A percentile compares a stretch with the other conserved stretches of the same genome.
These are phyloP conservation scores for Drechslerella stenobrocha DNA, from an alignment of 2,329 filamentous ascomycete species.

Conservation along the genomic window DNA sequence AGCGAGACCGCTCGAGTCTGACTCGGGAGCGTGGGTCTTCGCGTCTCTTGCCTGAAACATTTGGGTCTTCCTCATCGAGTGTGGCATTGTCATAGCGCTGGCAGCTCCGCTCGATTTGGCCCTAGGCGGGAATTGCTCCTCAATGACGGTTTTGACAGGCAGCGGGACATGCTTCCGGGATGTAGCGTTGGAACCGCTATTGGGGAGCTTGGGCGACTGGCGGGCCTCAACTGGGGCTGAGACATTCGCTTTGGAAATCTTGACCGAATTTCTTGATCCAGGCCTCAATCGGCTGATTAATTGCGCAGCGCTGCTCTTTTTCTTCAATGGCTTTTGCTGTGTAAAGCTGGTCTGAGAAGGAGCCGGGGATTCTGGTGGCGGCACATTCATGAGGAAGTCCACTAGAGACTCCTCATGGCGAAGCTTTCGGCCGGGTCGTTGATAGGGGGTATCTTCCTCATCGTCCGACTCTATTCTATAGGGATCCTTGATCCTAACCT, in stretches of 20 bases:
- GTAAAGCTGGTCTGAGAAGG: constrained; percentile 18
- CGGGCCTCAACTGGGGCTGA: constrained; percentile 50
- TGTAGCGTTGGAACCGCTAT: constrained; percentile 54
- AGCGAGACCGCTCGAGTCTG: constrained; percentile 66
- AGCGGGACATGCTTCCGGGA: constrained; percentile 52
- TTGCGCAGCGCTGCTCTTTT: constrained; percentile 67
- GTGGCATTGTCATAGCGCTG: constrained; percentile 55
- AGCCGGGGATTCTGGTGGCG: constrained; percentile 51
- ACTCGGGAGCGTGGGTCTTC: constrained; percentile 56
- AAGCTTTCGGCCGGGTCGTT: constrained; percentile 4
- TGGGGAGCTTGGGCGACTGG: constrained; percentile 55
- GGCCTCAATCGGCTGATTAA: constrained; percentile 64
- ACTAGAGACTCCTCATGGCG: constrained; percentile 51
- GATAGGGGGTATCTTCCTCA: constrained; percentile 53
- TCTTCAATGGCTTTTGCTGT: constrained; percentile 60
- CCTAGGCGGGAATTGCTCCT: constrained; percentile 52
- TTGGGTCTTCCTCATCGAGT: constrained; percentile 55
- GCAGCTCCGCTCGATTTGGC: constrained; percentile 51
- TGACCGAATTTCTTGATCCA: constrained; percentile 53
- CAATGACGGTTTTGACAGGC: constrained; percentile 48
- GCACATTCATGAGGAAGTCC: constrained; percentile 53
- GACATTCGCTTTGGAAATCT: constrained; percentile 52
- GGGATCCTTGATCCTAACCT: constrained; percentile 77
- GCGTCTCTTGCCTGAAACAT: constrained; percentile 50
- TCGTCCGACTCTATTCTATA: constrained; percentile 81